A percentile compares a stretch with the other conserved stretches of the same genome.
Conservation (phyloP, 2,329 filamentous ascomycete genomes). For the Cadophora malorum region DNA sequence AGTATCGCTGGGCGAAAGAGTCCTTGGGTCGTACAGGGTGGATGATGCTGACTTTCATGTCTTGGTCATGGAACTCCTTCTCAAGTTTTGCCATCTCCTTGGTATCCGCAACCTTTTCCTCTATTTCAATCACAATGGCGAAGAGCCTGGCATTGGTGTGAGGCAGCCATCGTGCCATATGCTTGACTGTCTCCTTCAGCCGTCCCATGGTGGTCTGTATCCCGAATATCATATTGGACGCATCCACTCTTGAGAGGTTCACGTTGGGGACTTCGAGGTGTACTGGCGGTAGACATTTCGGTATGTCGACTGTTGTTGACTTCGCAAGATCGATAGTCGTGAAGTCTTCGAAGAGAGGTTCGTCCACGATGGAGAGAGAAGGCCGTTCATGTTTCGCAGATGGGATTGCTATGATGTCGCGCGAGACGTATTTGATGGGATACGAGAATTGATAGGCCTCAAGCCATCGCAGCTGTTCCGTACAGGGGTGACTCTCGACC, state of each 20-base stretch:
- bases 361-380: slow-evolving; percentile 38
- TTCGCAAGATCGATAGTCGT: slow-evolving; percentile 34
- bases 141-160: slow-evolving; percentile 41
- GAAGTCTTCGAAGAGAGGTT: slow-evolving; percentile 40
- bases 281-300: slow-evolving; percentile 39
- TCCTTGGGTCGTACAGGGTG: slow-evolving; percentile 39
- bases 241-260: slow-evolving; percentile 47
- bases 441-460: slow-evolving; percentile 41
- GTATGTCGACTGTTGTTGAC: slow-evolving; percentile 30
- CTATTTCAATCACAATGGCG: slow-evolving; percentile 43
- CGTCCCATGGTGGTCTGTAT: slow-evolving; percentile 43
- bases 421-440: slow-evolving; percentile 41
- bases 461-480: slow-evolving; percentile 40
- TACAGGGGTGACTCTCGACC: slow-evolving; percentile 29
- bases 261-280: slow-evolving; percentile 39
- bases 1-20: slow-evolving; percentile 49
- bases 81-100: slow-evolving; percentile 39
- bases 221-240: slow-evolving; percentile 60
- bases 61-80: slow-evolving; percentile 36
- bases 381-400: slow-evolving; percentile 31
- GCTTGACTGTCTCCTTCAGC: slow-evolving; percentile 42
- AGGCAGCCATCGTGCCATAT: slow-evolving; percentile 44
- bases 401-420: slow-evolving; percentile 40
- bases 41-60: slow-evolving; percentile 41
- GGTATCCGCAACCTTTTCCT: slow-evolving; percentile 37